Evolutionary conservation across 306 rosid species (phyloP).

Genomic region (Cicer cuneatum): DNA sequence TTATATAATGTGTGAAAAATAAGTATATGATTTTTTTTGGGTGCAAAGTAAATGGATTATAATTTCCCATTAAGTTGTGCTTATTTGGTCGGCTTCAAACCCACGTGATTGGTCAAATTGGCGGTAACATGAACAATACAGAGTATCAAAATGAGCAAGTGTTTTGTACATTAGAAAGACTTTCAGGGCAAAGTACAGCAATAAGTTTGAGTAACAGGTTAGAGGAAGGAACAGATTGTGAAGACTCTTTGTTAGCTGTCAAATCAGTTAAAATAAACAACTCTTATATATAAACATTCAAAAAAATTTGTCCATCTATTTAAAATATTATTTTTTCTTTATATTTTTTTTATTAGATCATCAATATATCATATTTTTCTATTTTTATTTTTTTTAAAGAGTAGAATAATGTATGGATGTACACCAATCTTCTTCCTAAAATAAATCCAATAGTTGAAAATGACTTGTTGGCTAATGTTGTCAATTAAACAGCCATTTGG

Average conservation of each 20-base stretch:
- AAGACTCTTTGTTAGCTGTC: constrained; percentile 30
- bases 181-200: background rate
- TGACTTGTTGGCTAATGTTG: constrained; percentile 30
- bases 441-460: constrained; percentile 9
- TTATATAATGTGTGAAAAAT: too few species aligned
- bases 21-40: too few species aligned
- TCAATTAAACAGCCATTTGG: constrained; percentile 19
- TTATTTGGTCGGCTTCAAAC: constrained; percentile 38
- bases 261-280: constrained; percentile 10
- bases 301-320: too few species aligned
- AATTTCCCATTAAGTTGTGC: background rate
- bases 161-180: constrained; percentile 28
- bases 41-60: background rate
- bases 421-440: too few species aligned
- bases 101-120: constrained; percentile 26
- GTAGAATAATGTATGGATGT: too few species aligned
- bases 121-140: constrained; percentile 6
- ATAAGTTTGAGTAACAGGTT: constrained; percentile 23
- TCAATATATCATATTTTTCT: too few species aligned
- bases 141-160: constrained; percentile 18
- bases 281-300: too few species aligned
- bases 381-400: too few species aligned
- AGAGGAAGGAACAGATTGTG: constrained; percentile 23
- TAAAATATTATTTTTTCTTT: too few species aligned
- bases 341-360: too few species aligned